A percentile compares a stretch with the other conserved stretches of the same genome.
phyloP scores from a whole-genome alignment of 306 rosid genomes.

The Cucurbita maxima region DNA sequence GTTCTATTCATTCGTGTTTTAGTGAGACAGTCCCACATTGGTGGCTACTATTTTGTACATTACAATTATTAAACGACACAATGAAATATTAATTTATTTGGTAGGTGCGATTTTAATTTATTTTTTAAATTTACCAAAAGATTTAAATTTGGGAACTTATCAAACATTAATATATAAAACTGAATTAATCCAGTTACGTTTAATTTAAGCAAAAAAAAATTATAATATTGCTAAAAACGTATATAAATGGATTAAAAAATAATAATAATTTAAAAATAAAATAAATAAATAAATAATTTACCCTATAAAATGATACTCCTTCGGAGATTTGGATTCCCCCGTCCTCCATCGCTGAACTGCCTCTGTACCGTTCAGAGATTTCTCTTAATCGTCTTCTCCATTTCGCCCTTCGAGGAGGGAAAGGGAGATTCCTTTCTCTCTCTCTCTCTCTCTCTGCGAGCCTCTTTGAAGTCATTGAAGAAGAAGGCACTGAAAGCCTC shows the following conservation, averaged over 20 bases:
- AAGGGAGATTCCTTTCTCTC: slow-evolving; percentile 1
- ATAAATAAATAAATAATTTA: not conserved
- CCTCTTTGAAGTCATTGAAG: slow-evolving; percentile 12
- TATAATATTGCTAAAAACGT: not conserved
- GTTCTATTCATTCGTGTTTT: not conserved
- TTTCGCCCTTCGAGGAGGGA: not conserved
- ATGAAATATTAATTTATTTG: too few species aligned
- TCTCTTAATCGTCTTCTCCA: not conserved
- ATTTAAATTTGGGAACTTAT: too few species aligned
- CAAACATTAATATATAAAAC: too few species aligned
- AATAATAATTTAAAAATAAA: not conserved
- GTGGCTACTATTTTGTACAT: too few species aligned
- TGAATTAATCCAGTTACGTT: too few species aligned
- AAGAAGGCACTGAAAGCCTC: not conserved
- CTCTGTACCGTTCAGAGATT: slow-evolving; percentile 1
- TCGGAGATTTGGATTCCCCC: not conserved
- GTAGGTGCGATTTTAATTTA: too few species aligned
- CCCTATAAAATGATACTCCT: not conserved
- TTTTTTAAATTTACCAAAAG: too few species aligned
- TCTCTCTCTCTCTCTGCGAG: slow-evolving; percentile 25
- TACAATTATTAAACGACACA: not conserved
- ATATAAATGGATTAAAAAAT: not conserved
- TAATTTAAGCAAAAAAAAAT: too few species aligned
- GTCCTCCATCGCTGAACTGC: not conserved
- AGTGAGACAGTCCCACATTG: not conserved